These are phyloP conservation scores for Aspergillus novoparasiticus DNA, from an alignment of 2,329 filamentous ascomycete genomes.

Conservation along the genomic window DNA sequence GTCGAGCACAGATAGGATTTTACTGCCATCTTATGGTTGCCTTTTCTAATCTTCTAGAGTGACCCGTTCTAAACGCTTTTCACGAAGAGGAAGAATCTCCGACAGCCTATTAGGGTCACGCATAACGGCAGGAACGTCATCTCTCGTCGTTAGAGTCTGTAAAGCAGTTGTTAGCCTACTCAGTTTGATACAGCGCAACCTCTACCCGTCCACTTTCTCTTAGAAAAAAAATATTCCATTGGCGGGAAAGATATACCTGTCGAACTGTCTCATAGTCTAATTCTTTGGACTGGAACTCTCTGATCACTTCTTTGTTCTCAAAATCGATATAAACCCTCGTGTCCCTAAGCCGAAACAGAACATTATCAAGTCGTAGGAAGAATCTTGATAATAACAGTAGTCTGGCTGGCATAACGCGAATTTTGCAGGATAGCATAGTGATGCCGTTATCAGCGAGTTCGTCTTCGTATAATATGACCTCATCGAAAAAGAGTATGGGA, in stretches of 20 bases:
- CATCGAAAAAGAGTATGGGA: conserved; percentile 94
- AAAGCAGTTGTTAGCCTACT: conserved; percentile 10
- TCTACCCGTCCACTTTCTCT: neutral
- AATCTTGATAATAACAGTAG: conserved; percentile 83
- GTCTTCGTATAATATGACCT: conserved; percentile 94
- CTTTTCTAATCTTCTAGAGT: conserved; percentile 22
- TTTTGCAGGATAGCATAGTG: conserved; percentile 83
- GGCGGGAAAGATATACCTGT: conserved; percentile 51
- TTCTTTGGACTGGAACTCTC: conserved; percentile 91
- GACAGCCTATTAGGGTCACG: conserved; percentile 78
- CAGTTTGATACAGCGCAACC: neutral
- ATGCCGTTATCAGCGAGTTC: conserved; percentile 98
- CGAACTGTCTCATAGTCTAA: conserved; percentile 76
- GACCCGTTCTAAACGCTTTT: conserved; percentile 65
- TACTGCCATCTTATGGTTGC: neutral
- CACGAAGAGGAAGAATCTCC: conserved; percentile 69
- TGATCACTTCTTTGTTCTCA: conserved; percentile 71
- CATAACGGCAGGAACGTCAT: conserved; percentile 75
- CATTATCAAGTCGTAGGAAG: conserved; percentile 91
- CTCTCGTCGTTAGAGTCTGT: conserved; percentile 59
- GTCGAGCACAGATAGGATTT: neutral
- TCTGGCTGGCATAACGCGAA: conserved; percentile 87
- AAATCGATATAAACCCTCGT: conserved; percentile 94
- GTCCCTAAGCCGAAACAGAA: conserved; percentile 83
- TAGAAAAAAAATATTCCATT: neutral